Conservation (phyloP, 805 yeast genomes). For the Metschnikowia picachoensis region DNA sequence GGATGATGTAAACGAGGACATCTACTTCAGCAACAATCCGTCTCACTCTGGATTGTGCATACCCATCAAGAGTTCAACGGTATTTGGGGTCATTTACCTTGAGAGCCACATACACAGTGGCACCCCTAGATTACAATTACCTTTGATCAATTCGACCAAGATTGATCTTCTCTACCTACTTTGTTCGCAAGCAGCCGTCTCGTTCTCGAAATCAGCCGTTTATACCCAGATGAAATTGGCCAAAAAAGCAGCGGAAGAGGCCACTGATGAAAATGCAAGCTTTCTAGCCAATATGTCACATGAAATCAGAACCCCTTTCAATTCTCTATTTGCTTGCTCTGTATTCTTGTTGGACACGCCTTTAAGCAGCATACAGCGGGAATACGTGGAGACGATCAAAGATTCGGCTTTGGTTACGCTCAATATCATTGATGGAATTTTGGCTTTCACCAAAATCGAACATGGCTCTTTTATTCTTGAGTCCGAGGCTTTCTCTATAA, state of each 20-base stretch:
- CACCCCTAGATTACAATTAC: constrained; percentile 11
- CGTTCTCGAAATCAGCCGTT: constrained; percentile 44
- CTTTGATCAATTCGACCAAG: constrained; percentile 24
- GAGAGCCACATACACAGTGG: constrained; percentile 22
- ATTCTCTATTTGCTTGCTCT: constrained; percentile 46
- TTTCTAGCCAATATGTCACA: constrained; percentile 55
- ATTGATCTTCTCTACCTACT: constrained; percentile 40
- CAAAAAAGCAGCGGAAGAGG: constrained; percentile 45
- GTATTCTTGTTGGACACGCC: constrained; percentile 48
- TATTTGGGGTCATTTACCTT: constrained; percentile 45
- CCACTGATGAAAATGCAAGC: constrained; percentile 52
- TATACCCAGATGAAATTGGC: constrained; percentile 46
- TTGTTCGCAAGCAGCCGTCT: constrained; percentile 51
- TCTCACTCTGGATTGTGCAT: constrained; percentile 39
- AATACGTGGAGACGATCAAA: constrained; percentile 50
- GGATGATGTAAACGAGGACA: constrained; percentile 35
- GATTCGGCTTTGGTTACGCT: constrained; percentile 49
- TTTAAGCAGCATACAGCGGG: constrained; percentile 40
- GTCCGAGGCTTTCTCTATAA: constrained; percentile 41
- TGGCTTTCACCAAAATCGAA: constrained; percentile 52
- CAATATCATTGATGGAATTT: constrained; percentile 50
- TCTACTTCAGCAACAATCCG: constrained; percentile 34
- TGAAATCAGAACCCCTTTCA: constrained; percentile 55
- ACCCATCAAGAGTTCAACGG: constrained; percentile 41
- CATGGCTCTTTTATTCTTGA: constrained; percentile 49